Percentiles rank a stretch among this genome's conserved stretches.
These are phyloP conservation scores for Myriosclerotinia scirpicola DNA, from an alignment of 2,329 filamentous ascomycete genomes.

Conservation along the genomic window DNA sequence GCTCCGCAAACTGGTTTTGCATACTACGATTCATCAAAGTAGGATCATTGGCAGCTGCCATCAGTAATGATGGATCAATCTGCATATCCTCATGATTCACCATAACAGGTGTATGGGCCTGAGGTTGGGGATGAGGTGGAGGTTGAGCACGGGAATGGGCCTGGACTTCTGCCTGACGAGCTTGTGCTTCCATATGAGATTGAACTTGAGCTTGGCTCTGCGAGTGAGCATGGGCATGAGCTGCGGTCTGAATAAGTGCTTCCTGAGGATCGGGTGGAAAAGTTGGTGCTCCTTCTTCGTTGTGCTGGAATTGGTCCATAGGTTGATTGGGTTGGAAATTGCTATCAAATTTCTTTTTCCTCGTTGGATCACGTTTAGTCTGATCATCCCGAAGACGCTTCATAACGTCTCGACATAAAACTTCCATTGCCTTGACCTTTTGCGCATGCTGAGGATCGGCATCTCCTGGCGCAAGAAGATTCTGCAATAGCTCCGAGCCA, in stretches of 20 bases:
- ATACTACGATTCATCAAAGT: conserved; percentile 40
- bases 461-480: conserved; percentile 52
- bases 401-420: conserved; percentile 73
- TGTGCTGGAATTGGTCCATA: conserved; percentile 33
- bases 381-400: conserved; percentile 72
- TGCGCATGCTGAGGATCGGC: conserved; percentile 53
- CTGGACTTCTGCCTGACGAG: conserved; percentile 29
- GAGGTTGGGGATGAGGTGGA: conserved; percentile 22
- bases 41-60: conserved; percentile 48
- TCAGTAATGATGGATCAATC: conserved; percentile 62
- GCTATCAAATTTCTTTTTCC: conserved; percentile 44
- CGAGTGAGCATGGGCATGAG: conserved; percentile 39
- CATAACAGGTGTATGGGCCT: conserved; percentile 34
- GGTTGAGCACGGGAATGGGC: conserved; percentile 30
- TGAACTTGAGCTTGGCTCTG: conserved; percentile 34
- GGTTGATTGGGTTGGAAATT: conserved; percentile 27
- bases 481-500: conserved; percentile 55
- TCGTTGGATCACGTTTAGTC: conserved; percentile 53
- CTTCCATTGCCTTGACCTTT: conserved; percentile 66
- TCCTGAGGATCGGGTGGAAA: conserved; percentile 36
- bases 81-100: conserved; percentile 54
- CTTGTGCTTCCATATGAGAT: conserved; percentile 28
- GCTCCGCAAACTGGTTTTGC: conserved; percentile 39
- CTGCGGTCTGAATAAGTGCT: conserved; percentile 34
- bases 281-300: conserved; percentile 31